A percentile compares a stretch with the other conserved stretches of the same genome.
phyloP scores from a whole-genome alignment of 1,284 basidiomycete genomes.

The Tremellales sp. region DNA sequence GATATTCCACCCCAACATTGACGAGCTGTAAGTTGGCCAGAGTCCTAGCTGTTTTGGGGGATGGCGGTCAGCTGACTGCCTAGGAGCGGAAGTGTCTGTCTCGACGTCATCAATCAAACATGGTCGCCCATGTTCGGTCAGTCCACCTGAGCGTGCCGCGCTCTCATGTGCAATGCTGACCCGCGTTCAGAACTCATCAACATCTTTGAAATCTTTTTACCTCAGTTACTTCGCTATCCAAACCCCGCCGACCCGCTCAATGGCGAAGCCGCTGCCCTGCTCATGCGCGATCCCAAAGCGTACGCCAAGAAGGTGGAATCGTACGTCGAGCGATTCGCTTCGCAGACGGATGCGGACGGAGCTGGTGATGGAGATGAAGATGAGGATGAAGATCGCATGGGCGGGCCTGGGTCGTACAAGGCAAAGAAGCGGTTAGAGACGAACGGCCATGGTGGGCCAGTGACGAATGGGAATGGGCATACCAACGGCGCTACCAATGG shows the following conservation, averaged over 20 bases:
- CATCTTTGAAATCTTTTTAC: conserved; percentile 97
- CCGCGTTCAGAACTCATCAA: conserved; percentile 89
- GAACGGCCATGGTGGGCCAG: conserved; percentile 6
- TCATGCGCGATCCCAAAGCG: conserved; percentile 94
- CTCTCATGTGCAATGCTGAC: not conserved
- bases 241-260: conserved; percentile 98
- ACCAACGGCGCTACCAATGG: conserved; percentile 16
- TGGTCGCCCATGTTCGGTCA: conserved; percentile 98
- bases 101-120: conserved; percentile 98
- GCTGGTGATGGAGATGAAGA: conserved; percentile 45
- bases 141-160: conserved; percentile 25
- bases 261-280: conserved; percentile 90
- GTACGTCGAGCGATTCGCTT: conserved; percentile 52
- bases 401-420: conserved; percentile 4
- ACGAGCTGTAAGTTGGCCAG: conserved; percentile 71
- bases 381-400: conserved; percentile 35
- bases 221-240: conserved; percentile 92
- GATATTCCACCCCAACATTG: conserved; percentile 99
- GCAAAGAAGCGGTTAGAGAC: conserved; percentile 5
- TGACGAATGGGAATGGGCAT: conserved; percentile 15
- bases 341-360: conserved; percentile 46
- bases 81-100: conserved; percentile 89
- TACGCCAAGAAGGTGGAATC: conserved; percentile 85
- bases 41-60: conserved; percentile 10
- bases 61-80: no score